Base-by-base conservation (phyloP, 441 rosid species). In the Jatropha multifida region DNA sequence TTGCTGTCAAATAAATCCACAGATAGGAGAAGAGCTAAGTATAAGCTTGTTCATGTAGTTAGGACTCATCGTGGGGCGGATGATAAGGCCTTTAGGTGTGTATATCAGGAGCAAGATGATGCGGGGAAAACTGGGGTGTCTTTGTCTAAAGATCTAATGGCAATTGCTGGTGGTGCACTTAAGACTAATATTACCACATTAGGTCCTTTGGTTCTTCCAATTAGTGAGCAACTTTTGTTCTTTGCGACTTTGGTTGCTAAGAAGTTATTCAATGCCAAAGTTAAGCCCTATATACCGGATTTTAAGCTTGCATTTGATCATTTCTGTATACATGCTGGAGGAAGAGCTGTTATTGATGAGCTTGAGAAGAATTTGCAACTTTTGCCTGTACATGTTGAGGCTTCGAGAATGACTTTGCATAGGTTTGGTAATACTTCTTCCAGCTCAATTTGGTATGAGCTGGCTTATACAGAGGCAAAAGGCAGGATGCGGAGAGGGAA, bases 351-450 rank as follows among this genome's bases (percentile, higher is more conserved):
- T 84, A 92, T 94, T 13, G 96, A 94, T 73, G 98, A 94, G 78
- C 92, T 94, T 7, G 97, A 94, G 88, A 94, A 90, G 89, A 94
- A 90, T 65, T 75, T 94, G 75, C 90, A 90, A 85, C 98, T 94
- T 75, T 88, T 80, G 7, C 91, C 92, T 0, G 51, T 54, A 52
- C 97, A 94, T 37, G 94, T 88, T 1, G 98, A 94, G 79, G 94
- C 95, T 9, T 94, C 98, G 1, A 81, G 98, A n/a, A 94, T 94
- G 98, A 88, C 98, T 9, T 81, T 94, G 64, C 96, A 92, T 77
- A 87, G 97, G n/a, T 94, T 94, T 66, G 97, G 98, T 18, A 94
- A 94, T 90, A 94, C 97, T 8, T 92, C 98, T 0, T 94, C 98
- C 3, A 94, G 98, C 78, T 92, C 98, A 0, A 92, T 94, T 70